Evolutionary conservation across 108 stramenopile genomes (phyloP).

Genomic region (Discostella stelligeroides): DNA sequence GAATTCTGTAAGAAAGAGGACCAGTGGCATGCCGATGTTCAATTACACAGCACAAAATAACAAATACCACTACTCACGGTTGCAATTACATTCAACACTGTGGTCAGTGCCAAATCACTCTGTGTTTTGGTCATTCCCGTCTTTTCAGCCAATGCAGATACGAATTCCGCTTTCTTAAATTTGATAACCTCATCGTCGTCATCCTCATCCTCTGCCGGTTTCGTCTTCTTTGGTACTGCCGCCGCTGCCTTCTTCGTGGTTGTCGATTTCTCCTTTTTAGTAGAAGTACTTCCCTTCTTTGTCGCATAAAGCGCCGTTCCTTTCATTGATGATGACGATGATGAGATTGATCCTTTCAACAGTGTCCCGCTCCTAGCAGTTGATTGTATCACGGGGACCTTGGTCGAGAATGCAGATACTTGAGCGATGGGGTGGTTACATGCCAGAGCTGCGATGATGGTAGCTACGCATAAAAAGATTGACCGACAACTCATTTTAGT

Average conservation of each 20-base stretch:
- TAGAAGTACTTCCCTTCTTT: slow-evolving; percentile 6
- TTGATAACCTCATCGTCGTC: slow-evolving; percentile 48
- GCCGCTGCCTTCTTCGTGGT: slow-evolving; percentile 10
- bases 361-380: neutral
- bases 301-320: slow-evolving; percentile 6
- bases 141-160: slow-evolving; percentile 68
- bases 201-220: neutral
- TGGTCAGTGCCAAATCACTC: slow-evolving; percentile 68
- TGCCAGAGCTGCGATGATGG: slow-evolving; percentile 6
- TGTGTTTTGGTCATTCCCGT: slow-evolving; percentile 81
- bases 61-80: slow-evolving; percentile 52
- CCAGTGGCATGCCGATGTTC: no score
- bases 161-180: slow-evolving; percentile 81
- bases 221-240: neutral
- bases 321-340: neutral
- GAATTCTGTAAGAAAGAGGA: neutral
- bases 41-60: neutral
- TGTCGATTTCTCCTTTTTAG: slow-evolving; percentile 6
- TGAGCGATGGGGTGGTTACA: neutral
- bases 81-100: slow-evolving; percentile 73
- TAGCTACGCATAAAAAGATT: slow-evolving; percentile 7
- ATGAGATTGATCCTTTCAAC: slow-evolving; percentile 5
- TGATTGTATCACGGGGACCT: slow-evolving; percentile 3
- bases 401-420: slow-evolving; percentile 7
- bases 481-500: slow-evolving; percentile 5